phyloP scores from a whole-genome alignment of 1,284 basidiomycete species.

The Rhodotorula glutinis region DNA sequence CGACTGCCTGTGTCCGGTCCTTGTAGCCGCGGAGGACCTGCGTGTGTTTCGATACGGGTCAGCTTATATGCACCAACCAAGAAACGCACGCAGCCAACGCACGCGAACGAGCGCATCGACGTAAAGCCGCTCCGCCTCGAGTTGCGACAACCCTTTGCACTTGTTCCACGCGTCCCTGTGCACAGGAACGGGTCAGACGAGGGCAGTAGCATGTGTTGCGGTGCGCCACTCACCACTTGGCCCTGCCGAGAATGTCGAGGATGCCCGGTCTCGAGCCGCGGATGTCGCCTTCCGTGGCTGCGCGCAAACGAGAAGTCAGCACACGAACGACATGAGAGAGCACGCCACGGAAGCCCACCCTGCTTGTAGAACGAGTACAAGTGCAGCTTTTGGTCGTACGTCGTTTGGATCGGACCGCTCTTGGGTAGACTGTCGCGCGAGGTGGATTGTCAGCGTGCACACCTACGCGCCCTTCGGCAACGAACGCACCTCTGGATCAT shows the following conservation, averaged over 20 bases:
- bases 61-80: no score
- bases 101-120: constrained; percentile 70
- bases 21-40: constrained; percentile 47
- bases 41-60: no score
- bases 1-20: constrained; percentile 48
- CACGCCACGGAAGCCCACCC: constrained; percentile 31
- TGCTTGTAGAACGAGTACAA: constrained; percentile 59
- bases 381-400: constrained; percentile 90
- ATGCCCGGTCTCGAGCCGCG: constrained; percentile 74
- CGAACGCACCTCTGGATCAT: constrained; percentile 68
- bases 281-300: constrained; percentile 86
- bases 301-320: background rate
- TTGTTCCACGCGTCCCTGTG: constrained; percentile 78
- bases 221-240: constrained; percentile 65
- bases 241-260: constrained; percentile 87
- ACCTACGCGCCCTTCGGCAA: background rate
- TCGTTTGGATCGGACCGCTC: constrained; percentile 91
- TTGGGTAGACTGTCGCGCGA: constrained; percentile 64
- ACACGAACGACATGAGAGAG: no score
- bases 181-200: no score
- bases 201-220: no score
- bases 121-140: constrained; percentile 68
- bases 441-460: background rate
- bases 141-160: constrained; percentile 67
- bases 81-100: constrained; percentile 46